Evolutionary conservation across 2,329 filamentous ascomycete species (phyloP).

Genomic region (Xylaria arbuscula): DNA sequence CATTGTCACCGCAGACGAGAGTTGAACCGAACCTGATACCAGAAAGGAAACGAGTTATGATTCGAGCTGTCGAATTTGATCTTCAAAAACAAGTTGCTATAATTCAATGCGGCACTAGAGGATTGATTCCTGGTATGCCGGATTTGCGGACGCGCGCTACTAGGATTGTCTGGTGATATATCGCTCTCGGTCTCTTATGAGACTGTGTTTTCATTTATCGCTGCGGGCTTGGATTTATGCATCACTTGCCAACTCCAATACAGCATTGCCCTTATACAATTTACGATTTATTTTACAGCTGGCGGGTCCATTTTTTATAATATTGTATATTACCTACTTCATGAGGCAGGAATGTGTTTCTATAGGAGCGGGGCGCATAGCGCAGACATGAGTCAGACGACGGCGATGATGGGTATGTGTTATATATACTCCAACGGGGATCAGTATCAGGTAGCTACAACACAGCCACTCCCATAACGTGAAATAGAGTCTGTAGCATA

Average conservation of each 20-base stretch:
- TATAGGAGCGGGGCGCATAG: slow-evolving; percentile 12
- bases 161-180: slow-evolving; percentile 59
- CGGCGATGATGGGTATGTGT: slow-evolving; percentile 24
- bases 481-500: slow-evolving; percentile 16
- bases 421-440: slow-evolving; percentile 4
- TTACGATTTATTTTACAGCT: slow-evolving; percentile 29
- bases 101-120: slow-evolving; percentile 65
- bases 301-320: slow-evolving; percentile 34
- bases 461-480: background rate
- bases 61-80: slow-evolving; percentile 67
- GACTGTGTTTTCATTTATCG: background rate
- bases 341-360: background rate
- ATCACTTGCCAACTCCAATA: background rate
- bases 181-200: background rate
- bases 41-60: slow-evolving; percentile 66
- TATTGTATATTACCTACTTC: slow-evolving; percentile 18
- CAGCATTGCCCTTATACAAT: slow-evolving; percentile 13
- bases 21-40: slow-evolving; percentile 55
- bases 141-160: slow-evolving; percentile 62
- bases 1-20: slow-evolving; percentile 36
- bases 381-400: slow-evolving; percentile 20
- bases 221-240: background rate
- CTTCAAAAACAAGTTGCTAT: slow-evolving; percentile 62
- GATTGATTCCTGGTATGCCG: slow-evolving; percentile 58
- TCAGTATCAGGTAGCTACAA: slow-evolving; percentile 13